phyloP scores from a whole-genome alignment of 352 stramenopile species.

The Globisporangium megalacanthum region DNA sequence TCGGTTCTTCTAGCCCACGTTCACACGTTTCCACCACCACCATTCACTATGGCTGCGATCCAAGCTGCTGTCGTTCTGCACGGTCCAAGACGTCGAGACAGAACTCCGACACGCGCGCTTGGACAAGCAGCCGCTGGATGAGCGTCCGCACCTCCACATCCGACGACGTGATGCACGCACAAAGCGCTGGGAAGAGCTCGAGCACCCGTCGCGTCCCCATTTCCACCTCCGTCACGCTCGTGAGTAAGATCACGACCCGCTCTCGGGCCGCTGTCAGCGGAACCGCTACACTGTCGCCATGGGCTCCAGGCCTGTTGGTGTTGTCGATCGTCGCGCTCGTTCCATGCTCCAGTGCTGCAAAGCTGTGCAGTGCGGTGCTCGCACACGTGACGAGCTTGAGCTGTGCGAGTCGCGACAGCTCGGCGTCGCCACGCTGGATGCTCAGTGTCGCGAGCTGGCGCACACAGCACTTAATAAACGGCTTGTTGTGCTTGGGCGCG shows the following conservation, averaged over 20 bases:
- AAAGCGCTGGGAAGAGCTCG: constrained; percentile 75
- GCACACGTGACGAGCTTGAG: constrained; percentile 58
- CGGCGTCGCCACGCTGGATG: constrained; percentile 50
- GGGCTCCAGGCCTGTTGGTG: not conserved
- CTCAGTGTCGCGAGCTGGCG: constrained; percentile 69
- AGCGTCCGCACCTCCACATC: constrained; percentile 58
- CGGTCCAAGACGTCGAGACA: constrained; percentile 41
- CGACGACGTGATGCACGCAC: constrained; percentile 64
- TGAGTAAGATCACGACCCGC: constrained; percentile 64
- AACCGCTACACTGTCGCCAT: not conserved
- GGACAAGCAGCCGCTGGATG: constrained; percentile 63
- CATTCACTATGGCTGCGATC: not conserved
- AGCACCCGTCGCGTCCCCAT: constrained; percentile 53
- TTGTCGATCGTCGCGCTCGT: not conserved
- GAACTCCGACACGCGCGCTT: constrained; percentile 41
- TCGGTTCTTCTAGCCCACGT: too few species aligned
- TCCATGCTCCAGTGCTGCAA: constrained; percentile 31
- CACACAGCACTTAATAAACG: constrained; percentile 66
- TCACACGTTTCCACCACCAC: too few species aligned
- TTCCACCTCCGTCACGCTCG: constrained; percentile 42
- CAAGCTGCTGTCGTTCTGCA: not conserved
- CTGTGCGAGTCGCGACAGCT: constrained; percentile 38
- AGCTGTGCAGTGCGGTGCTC: constrained; percentile 40
- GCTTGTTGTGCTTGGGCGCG: constrained; percentile 45
- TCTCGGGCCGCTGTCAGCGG: constrained; percentile 37